phyloP scores from a whole-genome alignment of 176 grass and related monocot species.

The Oryza meridionalis region DNA sequence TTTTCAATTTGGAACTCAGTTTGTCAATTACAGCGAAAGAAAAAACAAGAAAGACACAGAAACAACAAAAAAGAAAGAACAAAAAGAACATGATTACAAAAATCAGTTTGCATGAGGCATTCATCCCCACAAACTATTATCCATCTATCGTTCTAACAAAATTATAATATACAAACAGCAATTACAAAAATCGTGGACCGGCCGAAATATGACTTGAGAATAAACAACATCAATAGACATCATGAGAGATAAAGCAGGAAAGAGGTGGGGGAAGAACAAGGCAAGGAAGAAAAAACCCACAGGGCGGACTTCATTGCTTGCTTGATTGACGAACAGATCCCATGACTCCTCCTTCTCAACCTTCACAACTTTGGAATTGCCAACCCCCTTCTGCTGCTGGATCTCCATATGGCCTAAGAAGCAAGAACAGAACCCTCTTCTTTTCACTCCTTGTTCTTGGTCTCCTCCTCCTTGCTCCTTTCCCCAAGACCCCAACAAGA shows the following conservation, averaged over 20 bases:
- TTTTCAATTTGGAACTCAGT: not conserved
- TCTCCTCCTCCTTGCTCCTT: not conserved
- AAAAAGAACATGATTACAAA: not conserved
- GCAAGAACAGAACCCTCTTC: constrained; percentile 13
- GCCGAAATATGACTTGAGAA: not conserved
- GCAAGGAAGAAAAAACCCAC: constrained; percentile 52
- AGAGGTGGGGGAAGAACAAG: not conserved
- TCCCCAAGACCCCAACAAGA: not conserved
- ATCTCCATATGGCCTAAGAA: constrained; percentile 46
- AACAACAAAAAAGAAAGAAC: not conserved
- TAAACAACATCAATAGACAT: not conserved
- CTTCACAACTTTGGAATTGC: constrained; percentile 69
- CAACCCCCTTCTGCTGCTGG: constrained; percentile 47
- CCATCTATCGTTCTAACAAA: not conserved
- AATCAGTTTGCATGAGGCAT: not conserved
- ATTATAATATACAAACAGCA: not conserved
- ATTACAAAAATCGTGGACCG: not conserved
- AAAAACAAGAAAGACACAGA: not conserved
- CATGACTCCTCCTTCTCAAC: constrained; percentile 77
- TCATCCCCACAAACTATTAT: not conserved
- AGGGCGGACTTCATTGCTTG: constrained; percentile 63
- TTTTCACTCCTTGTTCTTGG: constrained; percentile 17
- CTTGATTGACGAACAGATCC: constrained; percentile 70
- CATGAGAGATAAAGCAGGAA: not conserved
- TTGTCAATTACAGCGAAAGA: not conserved